A percentile compares a stretch with the other conserved stretches of the same genome.
These are phyloP conservation scores for Zygosaccharomyces kombuchaensis DNA, from an alignment of 805 yeast genomes.

Conservation along the genomic window DNA sequence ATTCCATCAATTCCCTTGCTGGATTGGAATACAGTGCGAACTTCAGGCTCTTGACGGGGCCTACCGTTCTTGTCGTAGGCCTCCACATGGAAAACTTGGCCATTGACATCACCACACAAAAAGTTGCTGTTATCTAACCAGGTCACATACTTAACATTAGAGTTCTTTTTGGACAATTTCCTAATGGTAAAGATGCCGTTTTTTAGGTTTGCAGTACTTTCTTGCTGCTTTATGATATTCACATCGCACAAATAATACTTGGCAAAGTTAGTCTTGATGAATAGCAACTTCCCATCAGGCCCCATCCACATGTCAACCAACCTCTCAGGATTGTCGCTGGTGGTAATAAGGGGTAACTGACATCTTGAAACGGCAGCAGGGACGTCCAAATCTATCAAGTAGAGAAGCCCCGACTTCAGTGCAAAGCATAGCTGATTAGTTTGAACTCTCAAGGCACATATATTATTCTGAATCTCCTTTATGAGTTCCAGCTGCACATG, in stretches of 20 bases:
- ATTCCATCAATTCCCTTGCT: conserved; percentile 28
- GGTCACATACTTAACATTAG: conserved; percentile 21
- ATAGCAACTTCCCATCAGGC: conserved; percentile 18
- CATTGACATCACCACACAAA: conserved; percentile 25
- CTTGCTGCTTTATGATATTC: conserved; percentile 5
- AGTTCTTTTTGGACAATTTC: conserved; percentile 23
- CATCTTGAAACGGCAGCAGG: conserved; percentile 54
- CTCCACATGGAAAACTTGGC: conserved; percentile 20
- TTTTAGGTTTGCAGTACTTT: conserved; percentile 1
- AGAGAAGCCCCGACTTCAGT: conserved; percentile 48
- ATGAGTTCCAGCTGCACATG: conserved; percentile 49
- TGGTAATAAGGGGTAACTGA: conserved; percentile 30
- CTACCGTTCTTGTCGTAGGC: conserved; percentile 11
- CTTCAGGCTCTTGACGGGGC: conserved; percentile 6
- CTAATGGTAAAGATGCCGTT: conserved; percentile 12
- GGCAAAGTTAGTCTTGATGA: conserved; percentile 32
- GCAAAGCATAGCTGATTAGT: conserved; percentile 55
- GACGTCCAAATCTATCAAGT: conserved; percentile 58
- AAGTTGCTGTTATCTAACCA: conserved; percentile 21
- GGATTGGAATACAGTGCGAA: conserved; percentile 13
- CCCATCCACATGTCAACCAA: conserved; percentile 26
- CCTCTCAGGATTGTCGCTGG: conserved; percentile 19
- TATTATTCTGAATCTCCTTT: conserved; percentile 40
- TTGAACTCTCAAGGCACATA: conserved; percentile 49
- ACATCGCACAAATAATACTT: conserved; percentile 26